Conservation (phyloP, 768 basidiomycete species). For the Naganishia kalamii region DNA sequence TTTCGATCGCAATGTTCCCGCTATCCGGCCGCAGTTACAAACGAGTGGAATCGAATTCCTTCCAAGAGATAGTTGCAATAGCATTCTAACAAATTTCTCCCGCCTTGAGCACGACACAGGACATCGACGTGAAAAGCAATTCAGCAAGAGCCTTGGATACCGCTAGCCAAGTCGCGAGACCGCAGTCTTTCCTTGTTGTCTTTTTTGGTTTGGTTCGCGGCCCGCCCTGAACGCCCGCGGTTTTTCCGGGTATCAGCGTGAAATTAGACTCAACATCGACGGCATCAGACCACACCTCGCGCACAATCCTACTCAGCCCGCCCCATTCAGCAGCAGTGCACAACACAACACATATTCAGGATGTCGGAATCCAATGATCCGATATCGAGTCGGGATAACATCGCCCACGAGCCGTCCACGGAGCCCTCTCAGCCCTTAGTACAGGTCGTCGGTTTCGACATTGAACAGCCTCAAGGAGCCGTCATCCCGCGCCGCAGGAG, state of each 20-base stretch:
- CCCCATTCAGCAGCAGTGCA: neutral
- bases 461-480: neutral
- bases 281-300: neutral
- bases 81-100: neutral
- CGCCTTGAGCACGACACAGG: too few species aligned
- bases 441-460: neutral
- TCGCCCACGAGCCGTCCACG: neutral
- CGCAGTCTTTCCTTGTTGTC: neutral
- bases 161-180: neutral
- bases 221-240: neutral
- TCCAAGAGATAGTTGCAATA: neutral
- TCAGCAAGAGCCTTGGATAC: neutral
- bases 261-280: neutral
- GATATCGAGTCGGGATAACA: neutral
- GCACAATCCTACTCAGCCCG: too few species aligned
- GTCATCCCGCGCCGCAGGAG: slow-evolving; percentile 9
- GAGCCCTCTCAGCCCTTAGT: neutral
- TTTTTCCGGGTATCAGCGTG: slow-evolving; percentile 4
- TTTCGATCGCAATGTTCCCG: neutral
- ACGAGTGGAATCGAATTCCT: neutral
- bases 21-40: neutral
- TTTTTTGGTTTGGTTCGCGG: neutral
- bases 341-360: neutral
- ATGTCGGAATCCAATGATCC: slow-evolving; percentile 6
- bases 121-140: too few species aligned